Conservation (phyloP, 2,329 filamentous ascomycete genomes). For the Ceratocystis lukuohia region DNA sequence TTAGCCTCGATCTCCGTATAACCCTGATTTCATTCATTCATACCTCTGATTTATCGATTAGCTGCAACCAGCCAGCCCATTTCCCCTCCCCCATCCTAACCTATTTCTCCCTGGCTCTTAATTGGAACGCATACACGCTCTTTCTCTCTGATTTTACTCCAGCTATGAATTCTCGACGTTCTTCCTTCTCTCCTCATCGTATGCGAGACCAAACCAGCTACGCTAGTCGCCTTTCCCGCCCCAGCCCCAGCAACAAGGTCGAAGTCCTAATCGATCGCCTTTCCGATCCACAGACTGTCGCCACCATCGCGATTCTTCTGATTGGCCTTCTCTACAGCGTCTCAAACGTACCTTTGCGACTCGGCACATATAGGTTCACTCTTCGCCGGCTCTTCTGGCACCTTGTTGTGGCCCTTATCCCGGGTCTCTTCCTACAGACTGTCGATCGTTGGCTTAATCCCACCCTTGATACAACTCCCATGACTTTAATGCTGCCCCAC, state of each 20-base stretch:
- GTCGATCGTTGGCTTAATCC: conserved; percentile 18
- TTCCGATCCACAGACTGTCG: conserved; percentile 4
- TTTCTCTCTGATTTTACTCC: background rate
- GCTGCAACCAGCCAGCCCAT: background rate
- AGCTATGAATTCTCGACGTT: conserved; percentile 18
- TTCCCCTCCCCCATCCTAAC: background rate
- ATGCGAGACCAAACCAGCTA: conserved; percentile 19
- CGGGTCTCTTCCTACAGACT: conserved; percentile 11
- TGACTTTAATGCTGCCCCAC: conserved; percentile 16
- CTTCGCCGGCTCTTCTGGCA: conserved; percentile 14
- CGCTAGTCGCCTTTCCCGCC: conserved; percentile 6
- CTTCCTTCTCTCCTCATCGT: conserved; percentile 15
- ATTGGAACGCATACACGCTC: background rate
- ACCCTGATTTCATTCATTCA: background rate
- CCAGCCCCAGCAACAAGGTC: background rate
- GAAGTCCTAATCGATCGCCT: conserved; percentile 7
- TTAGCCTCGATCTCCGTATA: background rate
- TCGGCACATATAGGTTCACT: conserved; percentile 12
- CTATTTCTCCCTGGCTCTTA: conserved; percentile 1
- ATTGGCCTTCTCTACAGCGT: conserved; percentile 7
- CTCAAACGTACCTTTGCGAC: conserved; percentile 9
- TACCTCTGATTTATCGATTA: background rate
- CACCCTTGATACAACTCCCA: conserved; percentile 10
- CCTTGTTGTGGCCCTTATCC: conserved; percentile 11
- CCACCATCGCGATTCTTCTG: conserved; percentile 2